Base-by-base conservation (phyloP, 2,329 filamentous ascomycete species). In the Coleophoma crateriformis region DNA sequence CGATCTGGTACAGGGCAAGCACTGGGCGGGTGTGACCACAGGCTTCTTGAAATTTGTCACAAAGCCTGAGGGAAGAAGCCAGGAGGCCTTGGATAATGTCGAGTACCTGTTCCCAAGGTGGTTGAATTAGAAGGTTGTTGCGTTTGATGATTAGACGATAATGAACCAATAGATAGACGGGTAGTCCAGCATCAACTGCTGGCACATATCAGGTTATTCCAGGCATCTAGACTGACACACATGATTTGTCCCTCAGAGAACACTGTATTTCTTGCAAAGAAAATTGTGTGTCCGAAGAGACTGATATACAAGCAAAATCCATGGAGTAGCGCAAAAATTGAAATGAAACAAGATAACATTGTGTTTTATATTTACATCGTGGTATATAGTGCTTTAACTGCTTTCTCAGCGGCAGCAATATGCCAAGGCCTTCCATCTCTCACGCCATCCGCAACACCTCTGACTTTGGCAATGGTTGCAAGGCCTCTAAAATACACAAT, bases 11-110 rank as follows among this genome's bases (percentile, higher is more conserved):
- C 71, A 78, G 53, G 94, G 87, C 20, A 92, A 87, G 76, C 90
- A 96, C 68, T 81, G 90, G 65, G 85, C 84, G 62, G 89, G 88
- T 13, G 77, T 79, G 34, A 83, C 84, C 52, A 87, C 85, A 65
- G 90, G 88, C 55, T 89, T 88, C 38, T 81, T 95, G 56, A 79
- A 81, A 64, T 84, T 82, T 63, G 95, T 92, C 73, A 96, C 92
- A 45, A 87, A 90, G 66, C 81, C 84, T 38, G 79, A 82, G 45
- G 88, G 88, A 22, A 81, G 90, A 61, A 79, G 79, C 53, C 74
- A 79, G 13, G 87, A 92, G 67, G 88, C 87, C 1, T 77, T 87
- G 70, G 81, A 88, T 77, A 92, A 83, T 71, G 73, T 96, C 47
- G 79, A 85, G 62, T 99, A 87, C 76, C 71, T 99, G 50, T 97